phyloP scores from a whole-genome alignment of 192 early-diverging fungal genomes.

The Coemansia nantahalensis region DNA sequence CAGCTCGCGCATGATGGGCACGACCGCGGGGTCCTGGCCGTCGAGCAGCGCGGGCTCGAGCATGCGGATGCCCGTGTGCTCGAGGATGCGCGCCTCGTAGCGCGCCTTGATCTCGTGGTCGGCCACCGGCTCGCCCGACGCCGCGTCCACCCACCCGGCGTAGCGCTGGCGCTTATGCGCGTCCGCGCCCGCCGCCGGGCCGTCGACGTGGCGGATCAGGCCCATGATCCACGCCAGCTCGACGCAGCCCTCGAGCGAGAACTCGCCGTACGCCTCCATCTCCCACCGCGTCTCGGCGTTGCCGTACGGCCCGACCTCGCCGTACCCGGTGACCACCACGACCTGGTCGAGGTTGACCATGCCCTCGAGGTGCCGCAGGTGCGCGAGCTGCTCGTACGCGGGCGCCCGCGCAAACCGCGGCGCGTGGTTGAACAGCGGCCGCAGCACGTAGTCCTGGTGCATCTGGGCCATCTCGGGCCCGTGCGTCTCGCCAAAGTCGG shows the following conservation, averaged over 20 bases:
- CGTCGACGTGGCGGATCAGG: constrained; percentile 75
- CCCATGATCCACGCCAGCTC: constrained; percentile 99
- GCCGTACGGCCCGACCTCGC: constrained; percentile 92
- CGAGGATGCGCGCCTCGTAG: constrained; percentile 88
- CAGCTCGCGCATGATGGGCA: constrained; percentile 87
- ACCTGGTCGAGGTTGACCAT: constrained; percentile 89
- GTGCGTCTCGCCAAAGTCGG: constrained; percentile 7
- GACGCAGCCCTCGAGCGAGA: constrained; percentile 66
- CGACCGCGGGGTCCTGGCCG: constrained; percentile 79
- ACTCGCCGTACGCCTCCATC: constrained; percentile 83
- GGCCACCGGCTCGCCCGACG: constrained; percentile 74
- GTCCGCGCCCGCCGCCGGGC: constrained; percentile 5
- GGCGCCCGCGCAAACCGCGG: constrained; percentile 73
- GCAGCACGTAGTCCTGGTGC: constrained; percentile 25
- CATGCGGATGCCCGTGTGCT: constrained; percentile 75
- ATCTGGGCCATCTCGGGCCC: constrained; percentile 8
- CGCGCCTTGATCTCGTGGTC: constrained; percentile 85
- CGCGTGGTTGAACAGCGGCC: constrained; percentile 85
- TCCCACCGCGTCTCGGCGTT: constrained; percentile 94
- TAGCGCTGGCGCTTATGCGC: constrained; percentile 5
- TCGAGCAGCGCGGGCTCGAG: constrained; percentile 57
- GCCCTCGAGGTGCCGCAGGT: constrained; percentile 55
- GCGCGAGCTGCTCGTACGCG: constrained; percentile 60
- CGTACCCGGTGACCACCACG: constrained; percentile 89
- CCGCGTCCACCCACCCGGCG: constrained; percentile 84